Conservation (phyloP, 305 asterid genomes). For the Solanum hybrid region DNA sequence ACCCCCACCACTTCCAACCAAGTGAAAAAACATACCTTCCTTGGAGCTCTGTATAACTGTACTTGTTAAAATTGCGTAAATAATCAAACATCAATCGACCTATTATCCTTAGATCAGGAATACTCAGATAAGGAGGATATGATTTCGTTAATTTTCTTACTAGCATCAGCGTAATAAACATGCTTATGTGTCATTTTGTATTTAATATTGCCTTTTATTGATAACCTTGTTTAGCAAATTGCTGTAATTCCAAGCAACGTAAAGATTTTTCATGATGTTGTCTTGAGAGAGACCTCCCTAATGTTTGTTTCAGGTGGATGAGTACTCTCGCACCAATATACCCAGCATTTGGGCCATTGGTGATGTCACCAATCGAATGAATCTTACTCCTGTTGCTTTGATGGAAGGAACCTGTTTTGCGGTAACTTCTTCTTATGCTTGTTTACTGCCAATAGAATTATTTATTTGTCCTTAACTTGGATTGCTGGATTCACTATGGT, state of each 20-base stretch:
- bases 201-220: background rate
- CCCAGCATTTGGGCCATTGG: constrained; percentile 99
- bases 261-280: background rate
- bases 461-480: background rate
- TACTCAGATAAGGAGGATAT: background rate
- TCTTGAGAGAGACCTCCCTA: background rate
- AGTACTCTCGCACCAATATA: constrained; percentile 67
- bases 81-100: background rate
- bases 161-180: background rate
- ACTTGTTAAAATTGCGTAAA: background rate
- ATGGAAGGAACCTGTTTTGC: constrained; percentile 93
- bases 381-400: constrained; percentile 98
- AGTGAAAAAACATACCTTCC: background rate
- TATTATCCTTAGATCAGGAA: background rate
- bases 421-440: constrained; percentile 35
- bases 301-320: constrained; percentile 52
- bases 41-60: background rate
- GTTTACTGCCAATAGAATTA: background rate
- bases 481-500: background rate
- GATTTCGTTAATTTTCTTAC: background rate
- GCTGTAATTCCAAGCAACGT: background rate
- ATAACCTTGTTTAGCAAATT: background rate
- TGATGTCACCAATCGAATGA: constrained; percentile 86
- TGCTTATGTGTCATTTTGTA: background rate
- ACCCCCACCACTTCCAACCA: background rate